Evolutionary conservation across 106 monocot species (phyloP).

Genomic region (Acorus calamus): DNA sequence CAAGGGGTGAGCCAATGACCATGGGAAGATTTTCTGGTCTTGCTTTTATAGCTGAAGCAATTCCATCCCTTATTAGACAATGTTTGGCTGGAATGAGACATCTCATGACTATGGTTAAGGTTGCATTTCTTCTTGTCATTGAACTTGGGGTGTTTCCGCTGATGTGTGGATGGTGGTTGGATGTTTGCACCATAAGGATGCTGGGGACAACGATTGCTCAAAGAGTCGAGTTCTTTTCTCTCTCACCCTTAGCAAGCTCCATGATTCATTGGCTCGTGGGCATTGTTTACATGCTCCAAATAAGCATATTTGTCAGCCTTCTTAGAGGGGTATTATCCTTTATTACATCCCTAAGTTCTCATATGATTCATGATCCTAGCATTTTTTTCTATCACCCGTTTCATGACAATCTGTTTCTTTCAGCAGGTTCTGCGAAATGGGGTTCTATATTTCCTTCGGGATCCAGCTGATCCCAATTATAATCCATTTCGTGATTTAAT

Average conservation of each 20-base stretch:
- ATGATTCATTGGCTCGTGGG: constrained; percentile 96
- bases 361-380: no score
- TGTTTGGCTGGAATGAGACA: constrained; percentile 71
- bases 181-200: constrained; percentile 93
- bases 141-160: constrained; percentile 95
- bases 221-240: constrained; percentile 80
- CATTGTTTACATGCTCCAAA: constrained; percentile 98
- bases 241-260: constrained; percentile 77
- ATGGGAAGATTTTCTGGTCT: constrained; percentile 79
- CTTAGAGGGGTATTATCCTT: constrained; percentile 73
- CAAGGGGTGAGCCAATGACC: constrained; percentile 66
- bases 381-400: no score
- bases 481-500: constrained; percentile 95
- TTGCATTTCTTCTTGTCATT: constrained; percentile 93
- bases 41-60: constrained; percentile 58
- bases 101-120: constrained; percentile 95
- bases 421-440: constrained; percentile 81
- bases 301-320: constrained; percentile 96
- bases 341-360: no score
- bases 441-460: constrained; percentile 90
- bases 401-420: neutral
- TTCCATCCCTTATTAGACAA: constrained; percentile 80
- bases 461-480: constrained; percentile 98
- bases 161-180: constrained; percentile 99
- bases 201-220: constrained; percentile 71